Percentiles rank a stretch among this genome's conserved stretches.
phyloP scores from a whole-genome alignment of 345 rosid species.

The Leavenworthia alabamica region DNA sequence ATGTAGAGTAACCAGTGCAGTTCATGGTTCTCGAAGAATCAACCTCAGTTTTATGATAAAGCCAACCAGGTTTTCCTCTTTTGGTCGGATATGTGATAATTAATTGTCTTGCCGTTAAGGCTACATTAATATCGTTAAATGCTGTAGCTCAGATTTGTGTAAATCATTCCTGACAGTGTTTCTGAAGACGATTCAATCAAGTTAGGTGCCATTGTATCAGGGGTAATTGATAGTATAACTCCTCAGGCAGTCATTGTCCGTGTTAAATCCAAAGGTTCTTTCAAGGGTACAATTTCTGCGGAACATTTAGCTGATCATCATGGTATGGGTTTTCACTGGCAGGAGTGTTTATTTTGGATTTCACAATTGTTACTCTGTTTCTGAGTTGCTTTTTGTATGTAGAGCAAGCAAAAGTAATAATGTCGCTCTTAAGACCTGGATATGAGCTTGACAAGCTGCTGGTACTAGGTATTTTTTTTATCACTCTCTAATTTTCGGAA shows the following conservation, averaged over 20 bases:
- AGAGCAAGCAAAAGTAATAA: slow-evolving; percentile 63
- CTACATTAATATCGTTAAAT: slow-evolving; percentile 2
- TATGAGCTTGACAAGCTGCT: slow-evolving; percentile 70
- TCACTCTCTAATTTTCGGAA: slow-evolving; percentile 7
- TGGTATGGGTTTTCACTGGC: slow-evolving; percentile 46
- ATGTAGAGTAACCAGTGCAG: slow-evolving; percentile 71
- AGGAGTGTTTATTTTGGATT: neutral
- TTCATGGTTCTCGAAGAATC: slow-evolving; percentile 60
- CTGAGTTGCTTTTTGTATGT: slow-evolving; percentile 34
- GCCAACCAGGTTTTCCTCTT: slow-evolving; percentile 56
- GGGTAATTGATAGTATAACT: slow-evolving; percentile 66
- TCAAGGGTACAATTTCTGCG: slow-evolving; percentile 63
- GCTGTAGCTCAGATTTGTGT: slow-evolving; percentile 15
- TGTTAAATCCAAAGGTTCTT: slow-evolving; percentile 49
- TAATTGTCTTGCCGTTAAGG: neutral
- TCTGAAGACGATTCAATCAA: slow-evolving; percentile 68
- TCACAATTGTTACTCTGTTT: slow-evolving; percentile 15
- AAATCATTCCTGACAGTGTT: slow-evolving; percentile 39
- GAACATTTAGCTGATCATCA: slow-evolving; percentile 94
- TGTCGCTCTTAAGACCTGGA: slow-evolving; percentile 72
- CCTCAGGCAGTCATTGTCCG: slow-evolving; percentile 49
- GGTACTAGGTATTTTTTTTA: slow-evolving; percentile 58
- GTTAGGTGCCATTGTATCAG: slow-evolving; percentile 73
- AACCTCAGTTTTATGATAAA: slow-evolving; percentile 80
- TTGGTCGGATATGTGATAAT: slow-evolving; percentile 6